Evolutionary conservation across 202 grass and related monocot genomes (phyloP), one percentile per base, ranked within the genome.

Genomic region (Zoysia matrella): DNA sequence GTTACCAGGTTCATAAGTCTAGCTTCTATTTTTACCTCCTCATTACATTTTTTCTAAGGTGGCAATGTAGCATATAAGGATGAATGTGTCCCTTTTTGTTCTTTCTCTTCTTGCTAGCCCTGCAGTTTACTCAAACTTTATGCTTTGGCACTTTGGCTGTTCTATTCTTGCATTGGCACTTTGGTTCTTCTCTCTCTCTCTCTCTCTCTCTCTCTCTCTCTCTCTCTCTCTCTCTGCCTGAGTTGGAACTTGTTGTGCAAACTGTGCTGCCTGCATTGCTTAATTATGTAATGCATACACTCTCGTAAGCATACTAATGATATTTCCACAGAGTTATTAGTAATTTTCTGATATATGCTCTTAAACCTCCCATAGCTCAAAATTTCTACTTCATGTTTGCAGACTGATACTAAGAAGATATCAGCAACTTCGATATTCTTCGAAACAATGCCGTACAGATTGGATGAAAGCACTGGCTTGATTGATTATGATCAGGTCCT

Each of bases 361-460:
- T 77, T 13, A 54, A 58, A 78, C 76, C 56, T 74, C 54, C 47
- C 57, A 70, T 80, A 57, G 36, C 80, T 90, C 39, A 86, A 75
- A 84, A 18, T 22, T 83, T 71, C 67, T 52, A 72, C 79, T 71
- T 81, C 39, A 52, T 77, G 68, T 86, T 85, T 88, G 60, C 91
- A 99, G 96, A 99, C 96, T 84, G 96, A 99, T 84, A 99, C 96
- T 69, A 99, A 99, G 91, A 99, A 99, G 88, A 99, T 99, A 44
- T 99, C 96, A 15, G 96, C 93, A 69, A 92, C 93, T 70, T 99
- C 96, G 2, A 99, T 99, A 78, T 99, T 99, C 83, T 99, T 99
- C 65, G 96, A 99, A 85, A 99, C 96, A 83, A 99, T 99, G 93
- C 96, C 96, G 41, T 99, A 99, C 77, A 89, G 96, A 88, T 85